Percentiles rank a stretch among this genome's conserved stretches.
These are phyloP conservation scores for Xanthoconium stramineum DNA, from an alignment of 768 basidiomycete species.

Conservation along the genomic window DNA sequence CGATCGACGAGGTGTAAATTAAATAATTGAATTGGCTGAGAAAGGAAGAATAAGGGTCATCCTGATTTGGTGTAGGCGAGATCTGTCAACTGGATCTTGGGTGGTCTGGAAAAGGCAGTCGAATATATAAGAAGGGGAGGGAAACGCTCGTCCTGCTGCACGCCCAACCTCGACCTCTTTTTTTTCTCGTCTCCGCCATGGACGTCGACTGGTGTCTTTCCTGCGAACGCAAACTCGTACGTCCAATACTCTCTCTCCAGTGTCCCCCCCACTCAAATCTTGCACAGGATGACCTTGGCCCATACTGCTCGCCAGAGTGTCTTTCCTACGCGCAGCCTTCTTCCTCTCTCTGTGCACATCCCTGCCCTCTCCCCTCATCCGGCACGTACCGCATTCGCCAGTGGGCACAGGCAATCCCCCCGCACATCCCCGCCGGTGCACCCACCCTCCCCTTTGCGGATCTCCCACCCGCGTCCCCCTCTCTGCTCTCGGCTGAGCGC, in stretches of 20 bases:
- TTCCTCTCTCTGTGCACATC: constrained; percentile 13
- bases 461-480: background rate
- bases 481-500: constrained; percentile 4
- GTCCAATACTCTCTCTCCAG: constrained; percentile 21
- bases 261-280: background rate
- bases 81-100: constrained; percentile 26
- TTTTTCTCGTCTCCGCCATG: constrained; percentile 36
- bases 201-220: constrained; percentile 72
- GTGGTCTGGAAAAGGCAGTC: constrained; percentile 20
- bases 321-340: constrained; percentile 38
- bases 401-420: constrained; percentile 32
- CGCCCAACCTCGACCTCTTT: constrained; percentile 16
- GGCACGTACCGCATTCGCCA: constrained; percentile 21
- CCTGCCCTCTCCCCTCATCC: background rate
- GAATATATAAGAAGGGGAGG: constrained; percentile 28
- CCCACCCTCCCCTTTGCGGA: constrained; percentile 28
- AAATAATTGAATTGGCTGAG: constrained; percentile 30
- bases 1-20: constrained; percentile 33
- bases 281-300: constrained; percentile 25
- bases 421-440: constrained; percentile 31
- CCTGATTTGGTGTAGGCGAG: constrained; percentile 8
- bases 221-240: constrained; percentile 57
- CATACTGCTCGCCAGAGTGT: constrained; percentile 57
- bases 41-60: constrained; percentile 17
- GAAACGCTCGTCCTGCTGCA: constrained; percentile 6